Evolutionary conservation across 2,329 filamentous ascomycete species (phyloP).

Genomic region (Podosphaera aphanis): DNA sequence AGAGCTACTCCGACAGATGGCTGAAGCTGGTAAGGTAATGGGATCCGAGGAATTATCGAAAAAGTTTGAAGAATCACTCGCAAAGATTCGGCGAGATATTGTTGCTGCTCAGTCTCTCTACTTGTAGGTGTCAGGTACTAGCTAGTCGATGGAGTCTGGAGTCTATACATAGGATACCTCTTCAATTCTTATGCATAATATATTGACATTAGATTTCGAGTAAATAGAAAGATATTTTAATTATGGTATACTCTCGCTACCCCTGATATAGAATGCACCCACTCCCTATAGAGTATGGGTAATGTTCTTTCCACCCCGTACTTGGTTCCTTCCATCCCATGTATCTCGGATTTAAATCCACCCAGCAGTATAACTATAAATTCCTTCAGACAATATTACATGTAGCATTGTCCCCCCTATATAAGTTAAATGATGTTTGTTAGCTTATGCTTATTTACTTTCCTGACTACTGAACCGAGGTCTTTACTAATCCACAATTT

Average conservation of each 20-base stretch:
- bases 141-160: neutral
- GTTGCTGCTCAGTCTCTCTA: constrained; percentile 89
- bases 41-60: constrained; percentile 78
- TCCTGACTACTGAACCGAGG: too few species aligned
- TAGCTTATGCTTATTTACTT: too few species aligned
- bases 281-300: too few species aligned
- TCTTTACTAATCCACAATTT: too few species aligned
- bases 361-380: too few species aligned
- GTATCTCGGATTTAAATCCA: too few species aligned
- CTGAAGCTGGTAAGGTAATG: constrained; percentile 91
- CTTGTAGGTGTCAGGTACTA: constrained; percentile 28
- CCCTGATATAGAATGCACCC: too few species aligned
- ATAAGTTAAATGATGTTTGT: too few species aligned
- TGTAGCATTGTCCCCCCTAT: too few species aligned
- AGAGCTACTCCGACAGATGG: constrained; percentile 84
- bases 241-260: neutral
- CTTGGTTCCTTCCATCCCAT: too few species aligned
- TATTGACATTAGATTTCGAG: neutral
- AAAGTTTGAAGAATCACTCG: constrained; percentile 73
- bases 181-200: neutral
- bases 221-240: neutral
- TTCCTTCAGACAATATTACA: too few species aligned
- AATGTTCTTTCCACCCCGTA: too few species aligned
- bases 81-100: constrained; percentile 76
- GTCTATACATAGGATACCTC: neutral